Base-by-base conservation (phyloP, 768 basidiomycete species). In the Lactarius quietus region DNA sequence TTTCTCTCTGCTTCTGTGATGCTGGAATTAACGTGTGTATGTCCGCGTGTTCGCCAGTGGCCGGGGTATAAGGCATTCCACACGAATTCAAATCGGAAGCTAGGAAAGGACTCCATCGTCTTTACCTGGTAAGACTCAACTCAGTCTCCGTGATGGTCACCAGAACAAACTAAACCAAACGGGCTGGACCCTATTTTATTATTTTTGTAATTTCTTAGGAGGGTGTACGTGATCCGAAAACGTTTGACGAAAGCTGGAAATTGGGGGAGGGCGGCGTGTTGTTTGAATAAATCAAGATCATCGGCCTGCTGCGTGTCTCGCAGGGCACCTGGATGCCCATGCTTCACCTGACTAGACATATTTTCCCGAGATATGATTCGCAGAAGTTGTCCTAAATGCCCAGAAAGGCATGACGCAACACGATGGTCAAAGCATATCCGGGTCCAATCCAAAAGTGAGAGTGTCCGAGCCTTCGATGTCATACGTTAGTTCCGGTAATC, bases 81-180 rank as follows among this genome's bases (percentile, higher is more conserved):
- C 12, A 65, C n/a, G 64, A 61, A 29, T 65, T 65, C 18, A 60
- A 59, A 65, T 39, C 28, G 10, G 41, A 56, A 20, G 59, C 58
- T 60, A 6, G 59, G 35, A 1, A 15, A 38, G 48, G 48, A 23
- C 48, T 51, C 2, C 48, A 51, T 26, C 48, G 48, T 51, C 48
- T 51, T 23, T 51, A 51, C 6, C 48, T 51, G 23, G 48, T 51
- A 6, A 26, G 45, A 23, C 23, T 26, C 14, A 5, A 48, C 45
- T n/a, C 45, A 12, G 23, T 12, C 12, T 45, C n/a, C 4, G n/a
- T 23, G 8, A 10, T 4, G 23, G 12, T 6, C 5, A 12, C 14
- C 14, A 12, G 23, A 51, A 51, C 14, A 48, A 26, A 15, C 5
- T 26, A 45, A 26, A 4, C 7, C 5, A 23, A 48, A 23, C 23